Conservation (phyloP, 768 basidiomycete genomes). For the Thelephora ganbajun region DNA sequence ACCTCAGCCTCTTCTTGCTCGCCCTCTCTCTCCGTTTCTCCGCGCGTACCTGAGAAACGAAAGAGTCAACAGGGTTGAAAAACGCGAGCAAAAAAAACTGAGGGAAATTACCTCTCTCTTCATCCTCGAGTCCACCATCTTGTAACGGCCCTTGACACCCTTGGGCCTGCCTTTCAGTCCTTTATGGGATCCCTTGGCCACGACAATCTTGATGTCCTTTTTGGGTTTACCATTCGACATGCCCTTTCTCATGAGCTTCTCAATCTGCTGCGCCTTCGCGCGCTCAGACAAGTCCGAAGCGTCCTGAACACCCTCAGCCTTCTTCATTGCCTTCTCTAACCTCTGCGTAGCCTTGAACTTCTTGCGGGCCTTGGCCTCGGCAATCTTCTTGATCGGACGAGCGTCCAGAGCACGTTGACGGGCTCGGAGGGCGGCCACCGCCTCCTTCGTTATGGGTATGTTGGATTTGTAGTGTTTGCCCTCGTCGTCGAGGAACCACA, state of each 20-base stretch:
- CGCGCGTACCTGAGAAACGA: slow-evolving; percentile 50
- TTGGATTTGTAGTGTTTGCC: slow-evolving; percentile 86
- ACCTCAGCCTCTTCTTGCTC: slow-evolving; percentile 29
- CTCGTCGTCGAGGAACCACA: slow-evolving; percentile 98
- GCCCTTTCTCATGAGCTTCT: slow-evolving; percentile 81
- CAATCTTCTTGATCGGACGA: slow-evolving; percentile 96
- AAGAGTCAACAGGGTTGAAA: slow-evolving; percentile 4
- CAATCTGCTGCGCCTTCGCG: slow-evolving; percentile 89
- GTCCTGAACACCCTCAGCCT: slow-evolving; percentile 85
- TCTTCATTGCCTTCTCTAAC: slow-evolving; percentile 87
- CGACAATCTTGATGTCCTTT: slow-evolving; percentile 75
- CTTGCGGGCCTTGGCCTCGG: slow-evolving; percentile 96
- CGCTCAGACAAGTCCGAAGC: slow-evolving; percentile 86
- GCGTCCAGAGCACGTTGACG: slow-evolving; percentile 92
- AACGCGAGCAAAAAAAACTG: slow-evolving; percentile 1
- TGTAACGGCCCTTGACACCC: slow-evolving; percentile 89
- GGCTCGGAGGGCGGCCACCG: slow-evolving; percentile 68
- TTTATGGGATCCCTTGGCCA: slow-evolving; percentile 82
- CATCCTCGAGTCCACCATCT: slow-evolving; percentile 91
- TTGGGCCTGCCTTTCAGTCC: slow-evolving; percentile 89
- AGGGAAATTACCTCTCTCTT: slow-evolving; percentile 63
- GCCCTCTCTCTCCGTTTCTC: slow-evolving; percentile 70
- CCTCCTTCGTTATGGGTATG: slow-evolving; percentile 95
- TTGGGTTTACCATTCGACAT: slow-evolving; percentile 49
- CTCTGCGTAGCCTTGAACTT: slow-evolving; percentile 78